phyloP scores from a whole-genome alignment of 1,139 yeast genomes.

The Pichiaceae sp. region DNA sequence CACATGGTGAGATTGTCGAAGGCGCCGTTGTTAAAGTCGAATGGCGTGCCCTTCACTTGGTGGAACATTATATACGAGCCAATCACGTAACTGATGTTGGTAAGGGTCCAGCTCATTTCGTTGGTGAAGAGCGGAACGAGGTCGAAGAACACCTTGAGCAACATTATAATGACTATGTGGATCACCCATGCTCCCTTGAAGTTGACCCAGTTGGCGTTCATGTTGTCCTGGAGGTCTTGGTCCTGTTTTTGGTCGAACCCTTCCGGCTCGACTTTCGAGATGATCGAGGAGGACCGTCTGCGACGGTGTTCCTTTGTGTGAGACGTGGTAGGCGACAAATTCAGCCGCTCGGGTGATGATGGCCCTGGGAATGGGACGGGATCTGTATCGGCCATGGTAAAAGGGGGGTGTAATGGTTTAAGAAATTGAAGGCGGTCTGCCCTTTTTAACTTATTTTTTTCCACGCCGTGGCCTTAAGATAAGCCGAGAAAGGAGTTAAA shows the following conservation, averaged over 20 bases:
- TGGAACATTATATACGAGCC: constrained; percentile 97
- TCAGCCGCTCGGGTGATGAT: constrained; percentile 22
- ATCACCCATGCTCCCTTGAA: constrained; percentile 94
- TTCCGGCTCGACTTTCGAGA: constrained; percentile 89
- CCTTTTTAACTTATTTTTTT: no score
- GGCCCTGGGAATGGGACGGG: constrained; percentile 21
- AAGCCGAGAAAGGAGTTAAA: no score
- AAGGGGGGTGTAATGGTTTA: not conserved
- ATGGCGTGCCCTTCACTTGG: constrained; percentile 93
- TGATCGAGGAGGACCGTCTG: constrained; percentile 59
- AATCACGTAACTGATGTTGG: constrained; percentile 80
- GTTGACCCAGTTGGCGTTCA: constrained; percentile 95
- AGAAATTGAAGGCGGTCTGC: not conserved
- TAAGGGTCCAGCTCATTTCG: constrained; percentile 90
- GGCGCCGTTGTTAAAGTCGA: constrained; percentile 94
- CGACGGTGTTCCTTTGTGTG: constrained; percentile 28
- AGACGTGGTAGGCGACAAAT: constrained; percentile 22
- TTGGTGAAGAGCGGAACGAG: constrained; percentile 67
- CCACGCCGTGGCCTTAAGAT: no score
- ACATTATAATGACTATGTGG: constrained; percentile 72
- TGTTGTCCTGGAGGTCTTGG: constrained; percentile 79
- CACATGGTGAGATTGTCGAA: constrained; percentile 96
- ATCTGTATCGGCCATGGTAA: constrained; percentile 8
- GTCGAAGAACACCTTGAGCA: constrained; percentile 70
- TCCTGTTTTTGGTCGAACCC: constrained; percentile 88